Evolutionary conservation across 805 yeast genomes (phyloP), one percentile per base, ranked within the genome.

Genomic region (Nakazawaea holstii): DNA sequence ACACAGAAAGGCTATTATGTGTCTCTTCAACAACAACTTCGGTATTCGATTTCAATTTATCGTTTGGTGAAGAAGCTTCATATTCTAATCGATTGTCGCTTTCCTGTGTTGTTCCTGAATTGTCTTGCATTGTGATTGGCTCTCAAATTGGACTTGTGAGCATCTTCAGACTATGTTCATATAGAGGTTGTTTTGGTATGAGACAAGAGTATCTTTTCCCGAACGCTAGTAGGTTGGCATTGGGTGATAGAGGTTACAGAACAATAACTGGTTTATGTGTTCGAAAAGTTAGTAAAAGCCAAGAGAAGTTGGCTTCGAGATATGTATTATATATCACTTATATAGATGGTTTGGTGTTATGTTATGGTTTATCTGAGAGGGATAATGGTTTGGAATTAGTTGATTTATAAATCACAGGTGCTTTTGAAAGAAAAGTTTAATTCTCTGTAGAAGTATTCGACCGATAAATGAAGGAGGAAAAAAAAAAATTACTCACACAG

Each of bases 131-230:
- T 11, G 56, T 73, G 4, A 67, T 65, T 2, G 76, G 64, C 0
- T 66, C 77, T 1, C 77, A 73, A 41, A 61, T 67, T 5, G 80
- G 80, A 0, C 57, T 62, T n/a, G 64, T 72, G 13, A 57, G 73
- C 0, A 53, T 74, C 0, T 67, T 73, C 52, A 55, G 80, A 20
- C 52, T 74, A 30, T 72, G 74, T 2, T 56, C 64, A 29, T 68
- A 65, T 49, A 52, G 74, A 28, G 79, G 79, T 0, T 45, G 72
- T 1, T 63, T 60, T 51, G 61, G 68, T 15, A 54, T 74, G 48
- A 65, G 76, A 48, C 68, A 69, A 31, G 83, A 79, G 52, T 65
- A 57, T 41, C 59, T 76, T 17, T 69, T 76, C 45, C 67, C 72
- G 24, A 55, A 56, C 24, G 55, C 53, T 33, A 49, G 51, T 30